Percentiles rank a stretch among this genome's conserved stretches.
Conservation (phyloP, 164 flowering plant species). For the Santalum album region DNA sequence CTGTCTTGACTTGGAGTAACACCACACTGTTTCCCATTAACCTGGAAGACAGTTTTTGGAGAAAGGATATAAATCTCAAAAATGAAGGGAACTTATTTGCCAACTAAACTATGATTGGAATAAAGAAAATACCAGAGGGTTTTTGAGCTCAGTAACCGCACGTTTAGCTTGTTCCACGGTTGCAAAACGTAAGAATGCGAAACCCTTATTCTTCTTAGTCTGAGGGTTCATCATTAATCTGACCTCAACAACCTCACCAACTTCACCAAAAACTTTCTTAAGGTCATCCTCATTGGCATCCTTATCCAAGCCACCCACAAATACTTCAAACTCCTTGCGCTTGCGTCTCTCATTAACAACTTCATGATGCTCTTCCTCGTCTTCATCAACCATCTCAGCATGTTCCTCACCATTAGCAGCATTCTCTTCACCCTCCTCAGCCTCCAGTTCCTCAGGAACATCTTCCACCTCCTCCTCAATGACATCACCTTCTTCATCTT, state of each 20-base stretch:
- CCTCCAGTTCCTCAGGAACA: conserved; percentile 51
- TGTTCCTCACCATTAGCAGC: conserved; percentile 35
- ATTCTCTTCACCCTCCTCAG: conserved; percentile 46
- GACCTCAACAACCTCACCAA: conserved; percentile 80
- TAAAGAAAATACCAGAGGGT: conserved; percentile 61
- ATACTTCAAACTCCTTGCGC: conserved; percentile 92
- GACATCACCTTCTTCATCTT: conserved; percentile 32
- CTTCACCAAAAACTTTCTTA: conserved; percentile 61
- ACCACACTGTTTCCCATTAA: conserved; percentile 92
- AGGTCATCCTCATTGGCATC: conserved; percentile 88
- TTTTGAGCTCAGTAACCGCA: conserved; percentile 69
- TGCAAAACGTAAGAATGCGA: conserved; percentile 94
- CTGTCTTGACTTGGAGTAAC: conserved; percentile 94
- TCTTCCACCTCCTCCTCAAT: conserved; percentile 57
- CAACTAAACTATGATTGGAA: conserved; percentile 9
- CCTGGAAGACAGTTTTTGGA: conserved; percentile 30
- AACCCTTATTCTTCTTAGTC: conserved; percentile 93
- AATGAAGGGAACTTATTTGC: conserved; percentile 6
- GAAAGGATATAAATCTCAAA: neutral
- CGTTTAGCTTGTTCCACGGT: conserved; percentile 85
- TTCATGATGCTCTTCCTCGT: conserved; percentile 77
- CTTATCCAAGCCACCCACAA: conserved; percentile 94
- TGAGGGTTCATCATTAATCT: conserved; percentile 91
- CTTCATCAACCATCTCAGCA: conserved; percentile 39
- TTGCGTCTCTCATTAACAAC: conserved; percentile 84